Conservation (phyloP, 139 green algal genomes). For the Coelastrella sp. region DNA sequence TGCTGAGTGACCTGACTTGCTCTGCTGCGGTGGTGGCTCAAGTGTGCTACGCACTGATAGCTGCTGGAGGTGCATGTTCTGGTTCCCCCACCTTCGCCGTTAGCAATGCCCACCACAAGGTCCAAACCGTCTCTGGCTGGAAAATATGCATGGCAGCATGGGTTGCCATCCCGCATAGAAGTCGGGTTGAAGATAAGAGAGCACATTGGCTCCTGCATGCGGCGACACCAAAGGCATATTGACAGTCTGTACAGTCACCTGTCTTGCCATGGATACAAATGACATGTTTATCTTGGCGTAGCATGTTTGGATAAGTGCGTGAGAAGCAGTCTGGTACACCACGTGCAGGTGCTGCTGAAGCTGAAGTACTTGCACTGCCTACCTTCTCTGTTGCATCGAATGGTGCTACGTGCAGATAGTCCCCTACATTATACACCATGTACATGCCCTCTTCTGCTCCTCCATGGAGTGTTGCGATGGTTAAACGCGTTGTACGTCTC, state of each 20-base stretch:
- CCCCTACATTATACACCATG: slow-evolving; percentile 68
- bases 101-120: slow-evolving; percentile 75
- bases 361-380: neutral
- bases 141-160: slow-evolving; percentile 63
- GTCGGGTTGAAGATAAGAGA: slow-evolving; percentile 57
- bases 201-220: slow-evolving; percentile 51
- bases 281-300: too few species aligned
- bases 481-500: slow-evolving; percentile 52
- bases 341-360: neutral
- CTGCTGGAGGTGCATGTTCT: neutral
- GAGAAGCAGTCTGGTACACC: neutral
- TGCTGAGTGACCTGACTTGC: too few species aligned
- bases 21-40: too few species aligned
- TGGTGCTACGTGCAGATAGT: slow-evolving; percentile 53
- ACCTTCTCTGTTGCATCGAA: slow-evolving; percentile 61
- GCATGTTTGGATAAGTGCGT: neutral
- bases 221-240: neutral
- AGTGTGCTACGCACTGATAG: neutral
- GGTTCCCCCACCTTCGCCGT: slow-evolving; percentile 68
- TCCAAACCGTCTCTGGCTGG: slow-evolving; percentile 69
- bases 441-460: slow-evolving; percentile 62
- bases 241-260: too few species aligned
- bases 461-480: slow-evolving; percentile 54
- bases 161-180: slow-evolving; percentile 34
- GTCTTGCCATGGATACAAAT: too few species aligned